Conservation (phyloP, 805 yeast genomes). For the Candida ficus region DNA sequence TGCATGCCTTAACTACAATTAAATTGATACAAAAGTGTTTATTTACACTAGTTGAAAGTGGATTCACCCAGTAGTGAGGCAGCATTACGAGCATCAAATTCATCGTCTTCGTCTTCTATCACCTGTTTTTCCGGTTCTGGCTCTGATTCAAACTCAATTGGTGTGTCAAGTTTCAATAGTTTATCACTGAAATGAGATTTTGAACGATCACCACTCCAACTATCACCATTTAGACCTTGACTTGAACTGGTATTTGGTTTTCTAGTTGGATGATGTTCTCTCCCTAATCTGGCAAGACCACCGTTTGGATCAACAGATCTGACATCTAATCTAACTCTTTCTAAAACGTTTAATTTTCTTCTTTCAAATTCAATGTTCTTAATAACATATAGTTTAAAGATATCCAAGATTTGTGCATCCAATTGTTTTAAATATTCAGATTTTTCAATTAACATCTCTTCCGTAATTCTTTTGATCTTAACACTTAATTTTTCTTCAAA, state of each 20-base stretch:
- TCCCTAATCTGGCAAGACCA: conserved; percentile 77
- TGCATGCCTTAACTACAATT: no score
- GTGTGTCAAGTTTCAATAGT: conserved; percentile 5
- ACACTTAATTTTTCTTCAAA: conserved; percentile 71
- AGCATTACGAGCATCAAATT: conserved; percentile 77
- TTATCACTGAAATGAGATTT: conserved; percentile 32
- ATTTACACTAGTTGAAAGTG: conserved; percentile 37
- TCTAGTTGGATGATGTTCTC: conserved; percentile 49
- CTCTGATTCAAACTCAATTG: conserved; percentile 13
- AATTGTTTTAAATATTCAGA: conserved; percentile 52
- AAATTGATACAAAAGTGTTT: no score
- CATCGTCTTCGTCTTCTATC: conserved; percentile 25
- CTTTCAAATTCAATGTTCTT: conserved; percentile 83
- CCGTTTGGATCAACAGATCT: conserved; percentile 72
- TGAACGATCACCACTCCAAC: conserved; percentile 52
- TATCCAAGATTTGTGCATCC: conserved; percentile 47
- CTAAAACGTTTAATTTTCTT: conserved; percentile 69
- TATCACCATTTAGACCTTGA: conserved; percentile 48
- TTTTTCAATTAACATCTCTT: conserved; percentile 77
- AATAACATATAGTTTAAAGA: conserved; percentile 56
- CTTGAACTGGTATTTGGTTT: conserved; percentile 25
- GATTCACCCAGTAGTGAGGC: conserved; percentile 77
- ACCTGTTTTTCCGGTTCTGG: conserved; percentile 15
- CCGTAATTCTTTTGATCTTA: conserved; percentile 77
- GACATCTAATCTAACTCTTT: conserved; percentile 63